Percentiles rank a stretch among this genome's conserved stretches.
phyloP scores from a whole-genome alignment of 208 protist species.

The Tritrichomonas foetus region DNA sequence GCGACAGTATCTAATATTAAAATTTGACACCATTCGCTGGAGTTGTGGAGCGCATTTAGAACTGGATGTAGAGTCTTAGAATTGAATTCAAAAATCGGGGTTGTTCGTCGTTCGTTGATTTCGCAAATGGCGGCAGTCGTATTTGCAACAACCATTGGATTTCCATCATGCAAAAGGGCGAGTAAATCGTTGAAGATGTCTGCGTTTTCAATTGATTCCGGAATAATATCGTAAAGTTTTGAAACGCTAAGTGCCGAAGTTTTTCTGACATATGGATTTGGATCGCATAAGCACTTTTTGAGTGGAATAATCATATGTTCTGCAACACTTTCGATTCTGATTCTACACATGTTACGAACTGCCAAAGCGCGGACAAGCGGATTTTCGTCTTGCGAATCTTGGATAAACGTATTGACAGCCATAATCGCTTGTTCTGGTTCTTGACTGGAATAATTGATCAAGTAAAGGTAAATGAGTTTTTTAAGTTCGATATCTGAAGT shows the following conservation, averaged over 20 bases:
- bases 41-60: conserved; percentile 82
- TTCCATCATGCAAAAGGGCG: conserved; percentile 83
- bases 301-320: conserved; percentile 31
- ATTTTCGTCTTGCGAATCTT: conserved; percentile 11
- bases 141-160: conserved; percentile 87
- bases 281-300: not conserved
- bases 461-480: not conserved
- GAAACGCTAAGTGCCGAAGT: conserved; percentile 87
- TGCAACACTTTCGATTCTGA: conserved; percentile 23
- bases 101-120: conserved; percentile 66
- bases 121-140: conserved; percentile 84
- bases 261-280: conserved; percentile 72
- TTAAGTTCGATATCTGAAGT: not conserved
- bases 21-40: conserved; percentile 93
- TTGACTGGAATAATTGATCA: not conserved
- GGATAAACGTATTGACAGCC: conserved; percentile 25
- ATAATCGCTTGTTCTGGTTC: conserved; percentile 36
- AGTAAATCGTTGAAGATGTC: conserved; percentile 67
- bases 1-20: conserved; percentile 91
- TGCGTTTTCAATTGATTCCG: conserved; percentile 73
- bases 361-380: not conserved
- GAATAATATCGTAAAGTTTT: conserved; percentile 88
- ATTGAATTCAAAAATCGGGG: conserved; percentile 65
- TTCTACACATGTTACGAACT: conserved; percentile 32
- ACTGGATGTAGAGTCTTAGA: conserved; percentile 77